phyloP scores from a whole-genome alignment of 441 rosid genomes.

The Corymbia calophylla region DNA sequence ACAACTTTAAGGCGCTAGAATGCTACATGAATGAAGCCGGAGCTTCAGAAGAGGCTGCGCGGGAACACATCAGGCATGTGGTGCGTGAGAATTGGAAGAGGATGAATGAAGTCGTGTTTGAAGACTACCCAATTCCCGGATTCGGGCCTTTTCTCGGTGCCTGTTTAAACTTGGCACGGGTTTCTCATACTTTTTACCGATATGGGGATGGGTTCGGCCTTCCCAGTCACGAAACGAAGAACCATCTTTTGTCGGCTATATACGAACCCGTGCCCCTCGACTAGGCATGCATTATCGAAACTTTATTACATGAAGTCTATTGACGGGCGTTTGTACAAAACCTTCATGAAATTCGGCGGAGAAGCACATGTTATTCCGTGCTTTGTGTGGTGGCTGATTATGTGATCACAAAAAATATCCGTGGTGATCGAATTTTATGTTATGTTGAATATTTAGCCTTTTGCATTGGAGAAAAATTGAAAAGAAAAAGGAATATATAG shows the following conservation, averaged over 20 bases:
- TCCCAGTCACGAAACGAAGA: background rate
- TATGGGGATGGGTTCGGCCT: background rate
- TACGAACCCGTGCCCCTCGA: background rate
- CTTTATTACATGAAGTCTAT: too few relatives aligned
- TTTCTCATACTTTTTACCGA: background rate
- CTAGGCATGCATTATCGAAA: background rate
- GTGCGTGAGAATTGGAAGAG: background rate
- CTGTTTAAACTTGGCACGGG: background rate
- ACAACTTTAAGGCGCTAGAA: background rate
- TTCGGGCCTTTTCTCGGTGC: background rate
- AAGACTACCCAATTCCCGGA: background rate
- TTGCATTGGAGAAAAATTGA: background rate
- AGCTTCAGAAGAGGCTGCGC: fast-evolving
- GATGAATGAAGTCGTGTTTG: background rate
- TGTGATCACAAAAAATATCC: background rate
- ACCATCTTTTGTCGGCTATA: background rate
- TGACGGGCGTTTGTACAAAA: too few relatives aligned
- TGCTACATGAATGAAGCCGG: background rate
- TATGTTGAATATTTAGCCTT: too few relatives aligned
- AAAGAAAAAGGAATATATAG: background rate
- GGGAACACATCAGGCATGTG: background rate
- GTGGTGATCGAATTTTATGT: background rate
- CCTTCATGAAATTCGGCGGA: too few relatives aligned
- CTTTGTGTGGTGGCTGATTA: background rate
- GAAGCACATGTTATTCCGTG: background rate